Conservation (phyloP, 2,329 filamentous ascomycete species). For the Calonectria ilicicola region DNA sequence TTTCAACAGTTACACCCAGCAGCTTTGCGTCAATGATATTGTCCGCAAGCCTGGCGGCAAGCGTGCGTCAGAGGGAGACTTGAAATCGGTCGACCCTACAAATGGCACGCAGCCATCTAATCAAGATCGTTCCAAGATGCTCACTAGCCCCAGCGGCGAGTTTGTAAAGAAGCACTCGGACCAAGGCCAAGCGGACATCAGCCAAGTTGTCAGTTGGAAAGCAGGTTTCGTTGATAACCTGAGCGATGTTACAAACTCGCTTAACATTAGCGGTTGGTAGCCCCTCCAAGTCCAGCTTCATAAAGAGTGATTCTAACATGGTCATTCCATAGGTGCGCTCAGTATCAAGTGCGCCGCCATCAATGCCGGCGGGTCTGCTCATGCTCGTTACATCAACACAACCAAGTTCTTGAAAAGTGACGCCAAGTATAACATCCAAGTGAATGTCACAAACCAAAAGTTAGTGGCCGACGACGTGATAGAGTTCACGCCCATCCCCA, state of each 20-base stretch:
- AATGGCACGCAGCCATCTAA: background rate
- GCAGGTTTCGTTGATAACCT: conserved; percentile 15
- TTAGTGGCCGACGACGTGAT: conserved; percentile 14
- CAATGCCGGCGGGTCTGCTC: background rate
- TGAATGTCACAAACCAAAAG: conserved; percentile 14
- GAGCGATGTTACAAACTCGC: conserved; percentile 13
- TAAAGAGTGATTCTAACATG: background rate
- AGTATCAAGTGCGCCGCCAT: conserved; percentile 8
- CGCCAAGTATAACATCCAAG: conserved; percentile 11
- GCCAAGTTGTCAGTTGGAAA: conserved; percentile 24
- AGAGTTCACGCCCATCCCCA: conserved; percentile 21
- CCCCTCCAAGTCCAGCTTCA: background rate
- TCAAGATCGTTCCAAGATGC: background rate
- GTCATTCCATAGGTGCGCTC: background rate
- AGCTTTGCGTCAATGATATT: conserved; percentile 17
- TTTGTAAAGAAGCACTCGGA: conserved; percentile 4
- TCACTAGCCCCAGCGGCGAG: background rate
- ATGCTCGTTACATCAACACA: conserved; percentile 10
- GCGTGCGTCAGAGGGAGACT: background rate
- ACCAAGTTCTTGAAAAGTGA: conserved; percentile 10
- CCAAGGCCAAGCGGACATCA: conserved; percentile 16
- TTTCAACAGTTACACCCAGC: conserved; percentile 19
- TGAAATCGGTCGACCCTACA: background rate
- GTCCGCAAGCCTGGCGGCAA: conserved; percentile 5
- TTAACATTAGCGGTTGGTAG: conserved; percentile 15